These are phyloP conservation scores for Phytophthora kernoviae DNA, from an alignment of 352 stramenopile genomes.

Conservation along the genomic window DNA sequence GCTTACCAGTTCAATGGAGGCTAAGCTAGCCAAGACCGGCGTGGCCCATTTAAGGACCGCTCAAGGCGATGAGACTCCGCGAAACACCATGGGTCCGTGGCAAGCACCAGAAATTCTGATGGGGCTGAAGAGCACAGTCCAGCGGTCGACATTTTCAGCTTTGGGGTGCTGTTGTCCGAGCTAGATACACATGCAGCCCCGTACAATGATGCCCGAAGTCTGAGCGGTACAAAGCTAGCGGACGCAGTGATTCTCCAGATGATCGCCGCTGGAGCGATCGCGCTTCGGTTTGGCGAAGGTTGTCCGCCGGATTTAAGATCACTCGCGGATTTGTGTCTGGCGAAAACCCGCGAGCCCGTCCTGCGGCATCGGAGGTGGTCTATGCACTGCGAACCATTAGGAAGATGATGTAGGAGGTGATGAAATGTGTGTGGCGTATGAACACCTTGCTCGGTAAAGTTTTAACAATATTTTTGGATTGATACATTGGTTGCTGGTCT, in stretches of 20 bases:
- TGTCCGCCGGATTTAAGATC: constrained; percentile 43
- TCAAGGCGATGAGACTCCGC: constrained; percentile 13
- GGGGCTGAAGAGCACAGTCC: constrained; percentile 28
- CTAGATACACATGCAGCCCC: constrained; percentile 47
- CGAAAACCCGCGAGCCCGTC: constrained; percentile 40
- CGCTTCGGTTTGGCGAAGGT: constrained; percentile 30
- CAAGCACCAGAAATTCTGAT: constrained; percentile 49
- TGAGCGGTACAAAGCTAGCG: constrained; percentile 25
- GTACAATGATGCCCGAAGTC: constrained; percentile 33
- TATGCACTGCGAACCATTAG: constrained; percentile 49
- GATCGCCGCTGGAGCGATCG: constrained; percentile 32
- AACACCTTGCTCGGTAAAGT: constrained; percentile 1
- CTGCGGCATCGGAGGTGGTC: constrained; percentile 49
- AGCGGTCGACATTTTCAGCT: constrained; percentile 44
- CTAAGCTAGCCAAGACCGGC: constrained; percentile 34
- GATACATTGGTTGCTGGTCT: neutral
- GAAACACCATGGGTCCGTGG: constrained; percentile 29
- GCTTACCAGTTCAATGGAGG: constrained; percentile 29
- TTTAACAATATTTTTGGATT: neutral
- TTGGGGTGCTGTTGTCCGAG: constrained; percentile 48
- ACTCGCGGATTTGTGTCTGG: constrained; percentile 43
- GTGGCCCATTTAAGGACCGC: constrained; percentile 10
- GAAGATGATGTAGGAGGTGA: constrained; percentile 22
- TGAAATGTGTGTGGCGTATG: neutral
- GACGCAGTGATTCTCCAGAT: constrained; percentile 48